phyloP scores from a whole-genome alignment of 345 rosid genomes.

The Syzygium oleosum region DNA sequence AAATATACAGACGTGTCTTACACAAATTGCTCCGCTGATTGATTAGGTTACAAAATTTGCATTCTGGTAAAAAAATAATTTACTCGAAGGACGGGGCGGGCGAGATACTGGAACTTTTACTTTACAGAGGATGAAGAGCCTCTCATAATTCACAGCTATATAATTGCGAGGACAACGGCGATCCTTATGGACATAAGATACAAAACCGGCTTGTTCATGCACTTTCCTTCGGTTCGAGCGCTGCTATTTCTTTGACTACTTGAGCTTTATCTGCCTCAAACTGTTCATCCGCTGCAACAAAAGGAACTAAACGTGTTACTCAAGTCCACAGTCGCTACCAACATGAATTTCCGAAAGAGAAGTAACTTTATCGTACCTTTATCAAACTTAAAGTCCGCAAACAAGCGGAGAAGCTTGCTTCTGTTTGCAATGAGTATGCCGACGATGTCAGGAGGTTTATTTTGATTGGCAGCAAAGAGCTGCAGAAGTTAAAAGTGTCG shows the following conservation, averaged over 20 bases:
- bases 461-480: conserved; percentile 78
- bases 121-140: neutral
- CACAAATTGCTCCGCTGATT: neutral
- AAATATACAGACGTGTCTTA: neutral
- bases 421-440: conserved; percentile 52
- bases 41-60: neutral
- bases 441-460: conserved; percentile 60
- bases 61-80: neutral
- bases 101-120: neutral
- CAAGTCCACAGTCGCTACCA: neutral
- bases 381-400: conserved; percentile 61
- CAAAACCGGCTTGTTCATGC: neutral
- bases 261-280: conserved; percentile 95
- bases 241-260: conserved; percentile 77
- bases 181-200: neutral
- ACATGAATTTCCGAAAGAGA: neutral
- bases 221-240: conserved; percentile 46
- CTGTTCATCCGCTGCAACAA: conserved; percentile 74
- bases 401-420: conserved; percentile 68
- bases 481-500: conserved; percentile 2
- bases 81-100: neutral
- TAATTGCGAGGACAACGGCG: neutral
- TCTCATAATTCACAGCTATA: neutral
- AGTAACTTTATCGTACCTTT: conserved; percentile 33
- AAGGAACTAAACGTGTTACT: neutral